Percentiles rank a stretch among this genome's conserved stretches.
Conservation (phyloP, 179 eudicot species). For the Carnegiea gigantea region DNA sequence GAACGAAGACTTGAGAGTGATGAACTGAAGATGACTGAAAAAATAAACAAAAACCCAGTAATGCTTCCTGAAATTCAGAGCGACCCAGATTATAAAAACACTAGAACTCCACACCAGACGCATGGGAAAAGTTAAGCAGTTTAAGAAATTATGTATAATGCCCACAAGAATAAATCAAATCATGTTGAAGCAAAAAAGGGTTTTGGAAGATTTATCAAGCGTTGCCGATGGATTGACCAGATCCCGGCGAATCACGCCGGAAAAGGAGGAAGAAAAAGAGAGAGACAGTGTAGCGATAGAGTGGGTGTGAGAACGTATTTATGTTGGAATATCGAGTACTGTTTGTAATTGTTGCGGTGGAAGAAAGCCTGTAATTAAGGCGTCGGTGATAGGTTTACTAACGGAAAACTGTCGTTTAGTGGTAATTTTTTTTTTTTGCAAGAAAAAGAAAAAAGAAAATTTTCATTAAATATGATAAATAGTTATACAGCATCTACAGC, state of each 20-base stretch:
- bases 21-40: background rate
- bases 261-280: background rate
- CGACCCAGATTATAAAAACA: constrained; percentile 12
- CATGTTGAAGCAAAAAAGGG: background rate
- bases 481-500: no score
- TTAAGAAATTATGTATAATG: background rate
- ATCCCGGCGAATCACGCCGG: constrained; percentile 29
- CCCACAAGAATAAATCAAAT: background rate
- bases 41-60: constrained; percentile 8
- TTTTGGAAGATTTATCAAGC: background rate
- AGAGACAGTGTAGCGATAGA: constrained; percentile 1
- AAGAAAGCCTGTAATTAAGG: constrained; percentile 16
- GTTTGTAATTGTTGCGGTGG: background rate
- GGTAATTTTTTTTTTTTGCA: no score
- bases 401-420: background rate
- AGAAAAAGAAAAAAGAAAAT: no score
- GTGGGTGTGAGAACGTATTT: background rate
- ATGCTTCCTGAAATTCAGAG: constrained; percentile 14
- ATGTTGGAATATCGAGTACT: background rate
- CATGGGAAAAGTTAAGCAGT: background rate
- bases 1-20: background rate
- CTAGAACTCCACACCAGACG: background rate
- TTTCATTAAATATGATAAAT: no score
- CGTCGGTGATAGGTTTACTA: constrained; percentile 18
- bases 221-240: constrained; percentile 4